phyloP scores from a whole-genome alignment of 2,329 filamentous ascomycete genomes.

The Aureobasidium sp. region DNA sequence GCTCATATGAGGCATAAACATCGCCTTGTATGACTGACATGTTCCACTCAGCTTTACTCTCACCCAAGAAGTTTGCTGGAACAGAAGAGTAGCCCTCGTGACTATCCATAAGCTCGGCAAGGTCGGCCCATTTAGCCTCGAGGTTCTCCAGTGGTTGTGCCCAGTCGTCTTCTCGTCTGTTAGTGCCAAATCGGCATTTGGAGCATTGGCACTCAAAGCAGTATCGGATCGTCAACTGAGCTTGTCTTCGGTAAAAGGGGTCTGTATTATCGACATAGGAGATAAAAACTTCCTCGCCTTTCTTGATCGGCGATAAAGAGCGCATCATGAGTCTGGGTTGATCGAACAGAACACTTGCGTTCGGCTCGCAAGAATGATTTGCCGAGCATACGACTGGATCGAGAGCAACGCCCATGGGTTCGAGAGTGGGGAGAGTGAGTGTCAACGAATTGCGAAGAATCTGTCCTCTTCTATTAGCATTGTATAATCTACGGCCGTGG shows the following conservation, averaged over 20 bases:
- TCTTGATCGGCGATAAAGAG: conserved; percentile 44
- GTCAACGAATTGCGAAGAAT: conserved; percentile 52
- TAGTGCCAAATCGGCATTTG: conserved; percentile 38
- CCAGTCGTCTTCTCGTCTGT: conserved; percentile 35
- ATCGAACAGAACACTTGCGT: conserved; percentile 51
- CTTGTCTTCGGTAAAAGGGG: conserved; percentile 42
- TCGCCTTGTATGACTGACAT: conserved; percentile 22
- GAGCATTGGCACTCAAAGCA: conserved; percentile 51
- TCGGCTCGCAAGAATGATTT: conserved; percentile 57
- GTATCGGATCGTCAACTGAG: conserved; percentile 46
- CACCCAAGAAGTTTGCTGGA: background rate
- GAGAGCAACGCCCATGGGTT: conserved; percentile 51
- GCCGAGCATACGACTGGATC: conserved; percentile 47
- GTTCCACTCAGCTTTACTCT: conserved; percentile 17
- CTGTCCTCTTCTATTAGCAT: conserved; percentile 25
- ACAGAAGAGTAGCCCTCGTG: conserved; percentile 13
- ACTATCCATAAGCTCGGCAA: conserved; percentile 18
- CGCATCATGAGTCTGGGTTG: conserved; percentile 43
- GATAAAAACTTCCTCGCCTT: conserved; percentile 51
- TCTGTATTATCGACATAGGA: conserved; percentile 53
- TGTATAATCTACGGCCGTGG: background rate
- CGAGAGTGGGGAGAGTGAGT: conserved; percentile 46
- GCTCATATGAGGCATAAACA: conserved; percentile 16
- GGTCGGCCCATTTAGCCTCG: conserved; percentile 19
- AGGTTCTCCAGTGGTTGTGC: conserved; percentile 22